A percentile compares a stretch with the other conserved stretches of the same genome.
These are phyloP conservation scores for Blastocrithidia nonstop DNA, from an alignment of 208 protist genomes.

Conservation along the genomic window DNA sequence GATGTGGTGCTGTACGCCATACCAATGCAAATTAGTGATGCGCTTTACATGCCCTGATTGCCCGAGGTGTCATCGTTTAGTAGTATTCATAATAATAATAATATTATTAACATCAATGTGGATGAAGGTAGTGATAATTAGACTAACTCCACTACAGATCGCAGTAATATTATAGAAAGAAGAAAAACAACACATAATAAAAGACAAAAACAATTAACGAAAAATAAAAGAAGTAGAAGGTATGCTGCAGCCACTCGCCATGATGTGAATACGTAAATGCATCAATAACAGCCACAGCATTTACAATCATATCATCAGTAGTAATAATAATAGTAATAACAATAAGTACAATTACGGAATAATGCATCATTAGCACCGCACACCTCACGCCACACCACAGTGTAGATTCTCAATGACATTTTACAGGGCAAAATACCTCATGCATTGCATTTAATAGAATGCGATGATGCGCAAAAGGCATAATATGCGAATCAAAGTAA, in stretches of 20 bases:
- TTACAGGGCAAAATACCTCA: no score
- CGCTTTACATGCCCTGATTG: slow-evolving; percentile 41
- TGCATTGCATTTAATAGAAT: no score
- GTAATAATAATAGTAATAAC: background rate
- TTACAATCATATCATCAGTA: slow-evolving; percentile 4
- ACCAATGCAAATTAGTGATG: slow-evolving; percentile 48
- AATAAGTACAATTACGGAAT: background rate
- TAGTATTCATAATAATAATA: background rate
- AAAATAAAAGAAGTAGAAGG: no score
- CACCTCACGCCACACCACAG: slow-evolving; percentile 4
- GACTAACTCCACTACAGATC: no score
- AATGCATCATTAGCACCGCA: background rate
- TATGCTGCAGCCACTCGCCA: no score
- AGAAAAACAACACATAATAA: no score
- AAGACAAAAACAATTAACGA: no score
- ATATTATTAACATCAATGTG: background rate
- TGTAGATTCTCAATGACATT: no score
- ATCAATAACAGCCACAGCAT: background rate
- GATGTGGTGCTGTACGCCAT: slow-evolving; percentile 60
- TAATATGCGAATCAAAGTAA: no score
- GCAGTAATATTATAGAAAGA: no score
- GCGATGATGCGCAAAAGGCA: no score
- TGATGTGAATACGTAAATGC: no score
- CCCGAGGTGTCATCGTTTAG: background rate
- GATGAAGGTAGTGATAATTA: background rate